Conservation (phyloP, 345 rosid species). For the Ricinus communis region DNA sequence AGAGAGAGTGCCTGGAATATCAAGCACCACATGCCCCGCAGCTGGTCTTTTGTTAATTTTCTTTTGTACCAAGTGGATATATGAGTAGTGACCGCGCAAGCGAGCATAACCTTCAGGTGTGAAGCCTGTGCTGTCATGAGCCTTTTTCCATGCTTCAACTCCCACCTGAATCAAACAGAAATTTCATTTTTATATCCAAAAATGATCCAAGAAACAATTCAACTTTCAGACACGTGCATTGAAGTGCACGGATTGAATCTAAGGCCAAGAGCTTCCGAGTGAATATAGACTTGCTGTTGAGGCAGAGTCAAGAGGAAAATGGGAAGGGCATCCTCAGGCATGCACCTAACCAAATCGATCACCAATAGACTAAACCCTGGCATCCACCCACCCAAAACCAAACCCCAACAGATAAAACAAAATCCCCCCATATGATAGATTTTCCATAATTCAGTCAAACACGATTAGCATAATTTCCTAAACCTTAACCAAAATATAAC, state of each 20-base stretch:
- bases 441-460: not conserved
- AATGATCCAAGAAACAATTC: not conserved
- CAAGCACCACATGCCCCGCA: slow-evolving; percentile 58
- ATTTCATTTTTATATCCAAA: not conserved
- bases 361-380: too few species aligned
- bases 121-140: slow-evolving; percentile 81
- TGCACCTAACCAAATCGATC: too few species aligned
- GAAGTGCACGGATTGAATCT: too few species aligned
- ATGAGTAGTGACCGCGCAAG: slow-evolving; percentile 90
- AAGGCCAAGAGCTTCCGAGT: too few species aligned
- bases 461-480: not conserved
- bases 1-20: slow-evolving; percentile 43
- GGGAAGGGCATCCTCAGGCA: too few species aligned
- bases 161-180: slow-evolving; percentile 61
- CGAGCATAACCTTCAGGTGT: slow-evolving; percentile 98
- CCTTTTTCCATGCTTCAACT: slow-evolving; percentile 82
- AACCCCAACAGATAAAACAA: too few species aligned
- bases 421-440: not conserved
- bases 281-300: too few species aligned
- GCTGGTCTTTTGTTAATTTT: slow-evolving; percentile 57
- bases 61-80: slow-evolving; percentile 88
- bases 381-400: too few species aligned
- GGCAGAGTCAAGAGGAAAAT: too few species aligned
- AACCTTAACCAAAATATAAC: not conserved
- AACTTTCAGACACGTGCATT: not conserved